Evolutionary conservation across 2,329 filamentous ascomycete species (phyloP).

Genomic region (Chaetomiaceae sp.): DNA sequence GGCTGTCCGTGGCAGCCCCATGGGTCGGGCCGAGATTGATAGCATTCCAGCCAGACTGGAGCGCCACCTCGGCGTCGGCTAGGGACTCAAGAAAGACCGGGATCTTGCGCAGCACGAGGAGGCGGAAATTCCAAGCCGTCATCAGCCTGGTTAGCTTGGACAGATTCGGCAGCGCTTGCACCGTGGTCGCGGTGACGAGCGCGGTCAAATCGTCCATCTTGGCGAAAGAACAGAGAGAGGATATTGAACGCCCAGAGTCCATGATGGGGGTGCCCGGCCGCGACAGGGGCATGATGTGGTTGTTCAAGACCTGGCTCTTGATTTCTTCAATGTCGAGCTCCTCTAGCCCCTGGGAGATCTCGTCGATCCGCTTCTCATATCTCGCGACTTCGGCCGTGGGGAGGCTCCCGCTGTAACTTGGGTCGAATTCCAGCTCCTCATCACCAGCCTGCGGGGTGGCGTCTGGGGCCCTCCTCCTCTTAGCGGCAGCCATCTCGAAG

Average conservation of each 20-base stretch:
- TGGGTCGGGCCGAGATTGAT: constrained; percentile 34
- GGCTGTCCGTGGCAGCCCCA: constrained; percentile 10
- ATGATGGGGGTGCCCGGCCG: constrained; percentile 46
- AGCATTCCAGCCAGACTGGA: constrained; percentile 63
- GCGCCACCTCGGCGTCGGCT: constrained; percentile 59
- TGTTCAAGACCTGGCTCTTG: constrained; percentile 79
- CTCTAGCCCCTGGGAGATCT: constrained; percentile 67
- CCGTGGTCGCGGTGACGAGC: constrained; percentile 81
- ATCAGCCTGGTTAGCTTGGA: constrained; percentile 70
- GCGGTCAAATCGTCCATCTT: constrained; percentile 86
- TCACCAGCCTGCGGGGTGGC: not conserved
- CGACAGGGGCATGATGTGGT: constrained; percentile 64
- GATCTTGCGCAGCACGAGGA: constrained; percentile 69
- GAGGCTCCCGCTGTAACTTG: constrained; percentile 65
- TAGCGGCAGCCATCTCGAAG: constrained; percentile 47
- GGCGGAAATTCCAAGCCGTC: constrained; percentile 70
- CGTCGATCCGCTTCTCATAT: constrained; percentile 70
- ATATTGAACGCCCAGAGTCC: constrained; percentile 41
- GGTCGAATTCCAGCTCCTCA: constrained; percentile 15
- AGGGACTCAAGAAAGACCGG: constrained; percentile 65
- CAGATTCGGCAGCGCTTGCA: constrained; percentile 82
- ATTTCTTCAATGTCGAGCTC: constrained; percentile 77
- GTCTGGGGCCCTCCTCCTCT: constrained; percentile 34
- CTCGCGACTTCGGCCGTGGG: constrained; percentile 56
- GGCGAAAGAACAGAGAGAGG: constrained; percentile 51